A percentile compares a stretch with the other conserved stretches of the same genome.
phyloP scores from a whole-genome alignment of 139 green algal genomes.

The Spirogloea muscicola region DNA sequence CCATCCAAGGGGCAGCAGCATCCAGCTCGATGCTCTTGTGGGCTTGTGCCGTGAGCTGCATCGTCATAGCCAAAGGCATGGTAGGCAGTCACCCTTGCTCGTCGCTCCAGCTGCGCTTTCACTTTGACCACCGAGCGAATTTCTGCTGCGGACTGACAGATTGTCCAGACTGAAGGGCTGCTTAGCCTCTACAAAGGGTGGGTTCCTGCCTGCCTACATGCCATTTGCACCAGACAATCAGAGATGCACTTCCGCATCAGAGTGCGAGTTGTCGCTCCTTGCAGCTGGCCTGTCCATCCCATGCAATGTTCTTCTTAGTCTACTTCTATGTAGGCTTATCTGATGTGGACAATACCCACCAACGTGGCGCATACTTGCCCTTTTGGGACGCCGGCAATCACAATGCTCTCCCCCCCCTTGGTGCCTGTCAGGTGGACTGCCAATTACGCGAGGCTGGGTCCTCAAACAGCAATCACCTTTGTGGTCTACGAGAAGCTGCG shows the following conservation, averaged over 20 bases:
- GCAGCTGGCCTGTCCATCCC: not conserved
- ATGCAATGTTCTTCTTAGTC: not conserved
- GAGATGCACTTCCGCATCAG: not conserved
- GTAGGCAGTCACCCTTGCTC: not conserved
- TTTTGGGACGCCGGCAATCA: too few relatives aligned
- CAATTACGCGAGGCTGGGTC: constrained; percentile 63
- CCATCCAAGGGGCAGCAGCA: too few relatives aligned
- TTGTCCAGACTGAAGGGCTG: constrained; percentile 9
- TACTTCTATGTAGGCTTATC: not conserved
- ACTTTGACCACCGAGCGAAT: too few relatives aligned
- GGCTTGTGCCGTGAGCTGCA: not conserved
- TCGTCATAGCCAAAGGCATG: not conserved
- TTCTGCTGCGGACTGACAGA: constrained; percentile 1
- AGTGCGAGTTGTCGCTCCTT: not conserved
- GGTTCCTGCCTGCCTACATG: too few relatives aligned
- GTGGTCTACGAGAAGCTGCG: constrained; percentile 56
- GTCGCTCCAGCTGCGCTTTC: too few relatives aligned
- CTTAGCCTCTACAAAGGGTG: not conserved
- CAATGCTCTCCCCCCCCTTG: too few relatives aligned
- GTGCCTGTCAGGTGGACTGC: constrained; percentile 55
- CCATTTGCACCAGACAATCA: too few relatives aligned
- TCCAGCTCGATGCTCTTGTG: too few relatives aligned
- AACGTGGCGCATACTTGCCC: too few relatives aligned
- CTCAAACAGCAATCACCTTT: constrained; percentile 72
- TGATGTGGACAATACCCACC: constrained; percentile 33